Evolutionary conservation across 169 alveolate species (phyloP), one percentile per base, ranked within the genome.

Genomic region (Plasmodium gallinaceum): DNA sequence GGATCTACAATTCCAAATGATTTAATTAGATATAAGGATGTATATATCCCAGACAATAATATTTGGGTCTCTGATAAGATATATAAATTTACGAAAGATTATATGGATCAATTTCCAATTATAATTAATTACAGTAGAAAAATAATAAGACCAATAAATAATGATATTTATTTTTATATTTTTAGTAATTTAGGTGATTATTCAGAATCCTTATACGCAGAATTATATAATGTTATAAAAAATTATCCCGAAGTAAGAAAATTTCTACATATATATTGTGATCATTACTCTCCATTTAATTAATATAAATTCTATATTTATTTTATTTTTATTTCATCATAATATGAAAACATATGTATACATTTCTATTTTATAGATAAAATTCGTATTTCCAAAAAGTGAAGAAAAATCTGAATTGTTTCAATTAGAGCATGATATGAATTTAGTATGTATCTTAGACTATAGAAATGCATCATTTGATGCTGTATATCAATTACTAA

Each of bases 21-120:
- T 14, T 12, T 14, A 9, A 54, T 61, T 39, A 83, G 68, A 57
- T 83, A 54, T 83, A 83, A 52, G 6, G 91, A 83, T 58, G 18
- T 37, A 14, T 83, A 83, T 48, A 60, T 43, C 16, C 91, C 91
- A 22, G 51, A 51, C 4, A 54, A 66, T 32, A 70, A 57, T 60
- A 39, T 69, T 14, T 83, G 91, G 91, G 61, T 57, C 1, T 83
- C 91, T n/a, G 78, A 61, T 39, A 20, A 57, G 7, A 83, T 83
- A 32, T 48, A 24, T 20, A 68, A 43, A 2, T 83, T 83, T 57
- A 73, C 91, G 2, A 60, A n/a, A 22, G 72, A 43, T 45, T 83
- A 83, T 26, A 83, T 83, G 91, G 52, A 71, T 3, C 91, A 83
- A 39, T 83, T 83, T 51, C 91, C 91, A 9, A 42, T 83, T 24